Evolutionary conservation across 805 yeast genomes (phyloP).

Genomic region (Jamesozyma spencerorum): DNA sequence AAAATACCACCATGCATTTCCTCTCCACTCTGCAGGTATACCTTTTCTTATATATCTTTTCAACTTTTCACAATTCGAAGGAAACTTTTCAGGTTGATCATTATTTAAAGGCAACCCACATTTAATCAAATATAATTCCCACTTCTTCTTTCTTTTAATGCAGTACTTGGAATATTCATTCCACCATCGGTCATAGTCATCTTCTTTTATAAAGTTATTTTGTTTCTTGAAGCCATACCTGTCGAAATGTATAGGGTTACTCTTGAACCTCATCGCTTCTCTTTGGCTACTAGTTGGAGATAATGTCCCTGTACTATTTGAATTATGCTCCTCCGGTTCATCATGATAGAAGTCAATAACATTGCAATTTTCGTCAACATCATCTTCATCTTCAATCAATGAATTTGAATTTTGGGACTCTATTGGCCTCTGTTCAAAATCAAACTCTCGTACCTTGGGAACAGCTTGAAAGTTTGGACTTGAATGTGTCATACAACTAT

Average conservation of each 20-base stretch:
- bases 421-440: background rate
- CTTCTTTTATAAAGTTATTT: conserved; percentile 43
- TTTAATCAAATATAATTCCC: conserved; percentile 58
- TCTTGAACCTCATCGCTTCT: conserved; percentile 2
- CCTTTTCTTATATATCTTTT: conserved; percentile 80
- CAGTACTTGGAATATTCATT: conserved; percentile 51
- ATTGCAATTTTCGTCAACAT: background rate
- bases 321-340: background rate
- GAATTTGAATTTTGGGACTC: background rate
- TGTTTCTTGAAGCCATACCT: conserved; percentile 81
- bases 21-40: conserved; percentile 95
- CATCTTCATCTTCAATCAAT: background rate
- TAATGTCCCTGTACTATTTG: background rate
- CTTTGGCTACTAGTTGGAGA: conserved; percentile 6
- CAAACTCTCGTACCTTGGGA: background rate
- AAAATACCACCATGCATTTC: conserved; percentile 91
- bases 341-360: background rate
- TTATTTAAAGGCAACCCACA: conserved; percentile 48
- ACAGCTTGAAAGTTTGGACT: background rate
- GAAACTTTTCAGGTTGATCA: conserved; percentile 56
- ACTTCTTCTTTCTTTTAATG: conserved; percentile 58
- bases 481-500: background rate
- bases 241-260: conserved; percentile 38
- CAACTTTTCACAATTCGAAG: conserved; percentile 68
- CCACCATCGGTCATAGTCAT: conserved; percentile 73